Evolutionary conservation across 2,329 filamentous ascomycete genomes (phyloP), one percentile per base, ranked within the genome.

Genomic region (Grosmannia serpens): DNA sequence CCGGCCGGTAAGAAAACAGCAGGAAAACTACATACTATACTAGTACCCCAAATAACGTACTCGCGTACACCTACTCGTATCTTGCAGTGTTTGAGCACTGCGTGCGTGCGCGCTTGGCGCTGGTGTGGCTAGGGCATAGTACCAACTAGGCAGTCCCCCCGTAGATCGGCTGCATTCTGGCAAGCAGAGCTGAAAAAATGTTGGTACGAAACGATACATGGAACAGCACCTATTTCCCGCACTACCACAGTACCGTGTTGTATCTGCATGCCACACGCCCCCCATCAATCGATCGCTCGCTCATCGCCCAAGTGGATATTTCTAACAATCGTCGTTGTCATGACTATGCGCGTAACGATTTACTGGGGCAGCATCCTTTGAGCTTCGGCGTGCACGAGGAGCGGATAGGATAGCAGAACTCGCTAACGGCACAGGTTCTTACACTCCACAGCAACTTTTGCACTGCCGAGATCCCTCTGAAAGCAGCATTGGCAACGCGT

Each of bases 281-380:
- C 24, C 38, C 17, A 11, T 24, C 2, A 3, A 53, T 31, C 51
- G 51, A 53, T 53, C 50, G 27, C 50, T 53, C 46, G 22, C 33
- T 41, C 55, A 53, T 46, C 49, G 47, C 24, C 55, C 47, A 53
- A 53, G 35, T 56, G 55, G 55, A 51, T 24, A 22, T 22, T 52
- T 33, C 54, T 47, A 33, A 41, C 53, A 26, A 59, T 59, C 44
- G 56, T 54, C 29, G 33, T 49, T 50, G 31, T 13, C 17, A 20
- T 22, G 50, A 55, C 46, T 49, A 31, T 38, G 41, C 56, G n/a
- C 22, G 29, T 46, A 33, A 26, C 26, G 46, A 24, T 50, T 55
- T 41, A 27, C 46, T 35, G 52, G 22, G 41, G 27, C 38, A 29
- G 22, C 9, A 49, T 27, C 17, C 41, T 44, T n/a, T 44, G 41